Conservation (phyloP, 768 basidiomycete genomes). For the Favolaschia claudopus region DNA sequence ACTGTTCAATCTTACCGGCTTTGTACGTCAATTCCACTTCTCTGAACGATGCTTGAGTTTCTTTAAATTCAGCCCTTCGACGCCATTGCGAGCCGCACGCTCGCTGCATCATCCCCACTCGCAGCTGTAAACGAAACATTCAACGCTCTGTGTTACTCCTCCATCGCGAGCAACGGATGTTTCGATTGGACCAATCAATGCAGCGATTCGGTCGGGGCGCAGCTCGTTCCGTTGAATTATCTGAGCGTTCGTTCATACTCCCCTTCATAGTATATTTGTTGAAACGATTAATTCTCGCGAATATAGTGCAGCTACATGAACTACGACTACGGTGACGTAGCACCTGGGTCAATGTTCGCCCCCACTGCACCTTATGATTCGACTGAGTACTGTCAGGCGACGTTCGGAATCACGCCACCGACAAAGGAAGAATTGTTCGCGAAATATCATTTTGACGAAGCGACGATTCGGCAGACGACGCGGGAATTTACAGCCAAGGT, state of each 20-base stretch:
- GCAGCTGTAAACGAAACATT: slow-evolving; percentile 5
- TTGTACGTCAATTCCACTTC: too few species aligned
- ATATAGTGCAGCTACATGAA: not conserved
- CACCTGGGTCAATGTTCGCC: not conserved
- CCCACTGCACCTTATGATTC: slow-evolving; percentile 1
- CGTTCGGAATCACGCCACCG: slow-evolving; percentile 2
- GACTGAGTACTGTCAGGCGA: not conserved
- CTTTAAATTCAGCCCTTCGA: not conserved
- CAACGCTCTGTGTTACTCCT: not conserved
- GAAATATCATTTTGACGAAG: slow-evolving; percentile 8
- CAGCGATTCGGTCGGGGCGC: not conserved
- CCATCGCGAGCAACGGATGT: not conserved
- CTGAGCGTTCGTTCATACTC: not conserved
- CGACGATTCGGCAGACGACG: not conserved
- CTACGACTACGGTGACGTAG: slow-evolving; percentile 2
- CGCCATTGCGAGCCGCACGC: not conserved
- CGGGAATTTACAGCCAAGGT: slow-evolving; percentile 3
- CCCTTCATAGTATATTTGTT: too few species aligned
- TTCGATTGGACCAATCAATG: slow-evolving; percentile 2
- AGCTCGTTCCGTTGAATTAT: not conserved
- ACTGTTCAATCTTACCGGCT: not conserved
- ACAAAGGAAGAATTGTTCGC: not conserved
- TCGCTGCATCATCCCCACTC: not conserved
- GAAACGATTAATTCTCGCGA: too few species aligned
- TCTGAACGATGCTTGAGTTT: too few species aligned